These are phyloP conservation scores for Fragilaria radians DNA, from an alignment of 108 stramenopile genomes.

Conservation along the genomic window DNA sequence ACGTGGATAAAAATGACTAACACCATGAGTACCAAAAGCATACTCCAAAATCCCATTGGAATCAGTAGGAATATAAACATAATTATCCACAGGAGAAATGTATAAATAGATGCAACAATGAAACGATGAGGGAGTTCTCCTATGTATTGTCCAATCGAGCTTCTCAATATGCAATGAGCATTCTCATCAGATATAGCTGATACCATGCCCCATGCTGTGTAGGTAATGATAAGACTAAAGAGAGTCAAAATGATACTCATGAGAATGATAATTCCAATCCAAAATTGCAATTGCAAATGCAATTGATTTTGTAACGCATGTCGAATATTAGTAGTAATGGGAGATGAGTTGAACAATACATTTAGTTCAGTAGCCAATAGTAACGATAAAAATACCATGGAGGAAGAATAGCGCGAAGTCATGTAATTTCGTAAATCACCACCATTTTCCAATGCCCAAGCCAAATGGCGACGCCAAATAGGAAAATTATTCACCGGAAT, in stretches of 20 bases:
- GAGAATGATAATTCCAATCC: constrained; percentile 37
- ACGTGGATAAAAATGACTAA: constrained; percentile 25
- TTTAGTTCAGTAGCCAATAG: constrained; percentile 25
- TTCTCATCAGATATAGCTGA: constrained; percentile 37
- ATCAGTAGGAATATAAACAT: constrained; percentile 27
- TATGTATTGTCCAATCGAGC: constrained; percentile 43
- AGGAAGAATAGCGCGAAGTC: constrained; percentile 27
- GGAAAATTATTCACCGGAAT: constrained; percentile 15
- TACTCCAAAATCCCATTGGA: constrained; percentile 2
- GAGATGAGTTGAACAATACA: constrained; percentile 28
- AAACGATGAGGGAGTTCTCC: constrained; percentile 31
- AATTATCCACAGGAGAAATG: constrained; percentile 35
- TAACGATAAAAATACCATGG: constrained; percentile 42
- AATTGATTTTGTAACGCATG: constrained; percentile 1
- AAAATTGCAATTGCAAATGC: constrained; percentile 14
- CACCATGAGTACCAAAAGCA: constrained; percentile 6
- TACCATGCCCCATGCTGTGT: constrained; percentile 49
- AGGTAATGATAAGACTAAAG: constrained; percentile 33
- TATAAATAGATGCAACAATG: constrained; percentile 27
- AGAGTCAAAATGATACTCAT: constrained; percentile 28
- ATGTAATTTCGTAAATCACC: constrained; percentile 22
- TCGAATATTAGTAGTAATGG: constrained; percentile 20
- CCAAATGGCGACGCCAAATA: constrained; percentile 18
- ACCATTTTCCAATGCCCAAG: constrained; percentile 13
- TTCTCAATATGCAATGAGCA: constrained; percentile 34